Evolutionary conservation across 2,329 filamentous ascomycete genomes (phyloP).

Genomic region (Nakataea oryzae): DNA sequence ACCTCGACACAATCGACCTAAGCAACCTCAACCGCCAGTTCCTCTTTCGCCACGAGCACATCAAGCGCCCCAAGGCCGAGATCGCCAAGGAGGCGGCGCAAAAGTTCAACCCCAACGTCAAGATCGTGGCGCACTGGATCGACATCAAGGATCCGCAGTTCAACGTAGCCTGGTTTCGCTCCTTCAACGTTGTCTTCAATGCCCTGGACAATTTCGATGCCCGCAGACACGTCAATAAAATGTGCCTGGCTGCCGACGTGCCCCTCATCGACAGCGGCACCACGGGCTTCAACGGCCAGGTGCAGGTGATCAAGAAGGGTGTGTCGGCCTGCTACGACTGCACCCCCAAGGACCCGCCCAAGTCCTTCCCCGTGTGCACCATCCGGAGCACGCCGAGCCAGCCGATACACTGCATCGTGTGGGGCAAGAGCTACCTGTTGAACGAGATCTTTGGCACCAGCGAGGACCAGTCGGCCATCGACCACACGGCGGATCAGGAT

Average conservation of each 20-base stretch:
- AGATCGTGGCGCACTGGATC: slow-evolving; percentile 79
- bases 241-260: slow-evolving; percentile 87
- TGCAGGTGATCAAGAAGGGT: slow-evolving; percentile 91
- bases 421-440: slow-evolving; percentile 93
- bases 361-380: slow-evolving; percentile 91
- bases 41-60: slow-evolving; percentile 90
- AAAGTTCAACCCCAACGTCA: slow-evolving; percentile 80
- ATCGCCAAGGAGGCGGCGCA: slow-evolving; percentile 87
- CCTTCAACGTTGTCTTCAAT: slow-evolving; percentile 86
- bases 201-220: slow-evolving; percentile 94
- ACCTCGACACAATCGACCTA: slow-evolving; percentile 95
- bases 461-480: slow-evolving; percentile 75
- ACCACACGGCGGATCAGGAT: slow-evolving; percentile 69
- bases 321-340: slow-evolving; percentile 95
- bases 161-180: slow-evolving; percentile 76
- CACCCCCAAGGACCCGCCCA: slow-evolving; percentile 77
- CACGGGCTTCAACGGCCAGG: slow-evolving; percentile 94
- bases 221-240: slow-evolving; percentile 87
- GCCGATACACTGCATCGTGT: slow-evolving; percentile 97
- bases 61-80: slow-evolving; percentile 94
- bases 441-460: slow-evolving; percentile 90
- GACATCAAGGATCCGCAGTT: slow-evolving; percentile 91
- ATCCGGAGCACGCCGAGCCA: slow-evolving; percentile 94
- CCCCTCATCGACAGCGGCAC: slow-evolving; percentile 94
- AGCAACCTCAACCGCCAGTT: slow-evolving; percentile 98